These are phyloP conservation scores for Mortierella sp. DNA, from an alignment of 371 early-diverging fungal species.

Conservation along the genomic window DNA sequence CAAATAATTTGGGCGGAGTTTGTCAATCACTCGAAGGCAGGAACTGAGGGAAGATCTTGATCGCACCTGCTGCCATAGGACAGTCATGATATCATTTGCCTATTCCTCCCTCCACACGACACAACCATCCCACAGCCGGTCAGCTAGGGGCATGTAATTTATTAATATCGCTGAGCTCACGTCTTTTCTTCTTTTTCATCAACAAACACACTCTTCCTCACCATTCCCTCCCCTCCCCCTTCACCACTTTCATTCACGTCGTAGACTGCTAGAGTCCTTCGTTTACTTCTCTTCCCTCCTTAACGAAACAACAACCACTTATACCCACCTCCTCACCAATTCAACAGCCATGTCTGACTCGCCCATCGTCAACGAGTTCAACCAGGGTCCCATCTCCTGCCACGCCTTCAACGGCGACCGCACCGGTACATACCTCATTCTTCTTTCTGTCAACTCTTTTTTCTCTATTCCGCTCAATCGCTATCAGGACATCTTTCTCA, in stretches of 20 bases:
- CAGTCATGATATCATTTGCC: not conserved
- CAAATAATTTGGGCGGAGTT: no score
- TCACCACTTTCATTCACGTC: slow-evolving; percentile 21
- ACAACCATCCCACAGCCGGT: not conserved
- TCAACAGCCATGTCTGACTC: slow-evolving; percentile 26
- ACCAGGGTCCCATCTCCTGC: slow-evolving; percentile 86
- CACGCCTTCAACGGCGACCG: slow-evolving; percentile 94
- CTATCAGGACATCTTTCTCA: not conserved
- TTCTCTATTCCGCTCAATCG: not conserved
- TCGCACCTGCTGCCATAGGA: not conserved
- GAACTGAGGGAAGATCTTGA: not conserved
- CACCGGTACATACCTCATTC: slow-evolving; percentile 71
- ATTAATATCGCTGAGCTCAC: not conserved
- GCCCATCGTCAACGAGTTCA: slow-evolving; percentile 59
- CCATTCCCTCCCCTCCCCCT: not conserved
- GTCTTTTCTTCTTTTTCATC: not conserved
- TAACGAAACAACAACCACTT: not conserved
- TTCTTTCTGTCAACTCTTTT: not conserved
- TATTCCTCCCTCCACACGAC: not conserved
- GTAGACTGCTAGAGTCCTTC: slow-evolving; percentile 59
- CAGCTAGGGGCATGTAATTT: not conserved
- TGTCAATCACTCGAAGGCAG: not conserved
- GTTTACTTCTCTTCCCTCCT: not conserved
- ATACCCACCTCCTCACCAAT: not conserved
- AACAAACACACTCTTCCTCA: not conserved